Evolutionary conservation across 441 rosid species (phyloP).

Genomic region (Populus tomentosa): DNA sequence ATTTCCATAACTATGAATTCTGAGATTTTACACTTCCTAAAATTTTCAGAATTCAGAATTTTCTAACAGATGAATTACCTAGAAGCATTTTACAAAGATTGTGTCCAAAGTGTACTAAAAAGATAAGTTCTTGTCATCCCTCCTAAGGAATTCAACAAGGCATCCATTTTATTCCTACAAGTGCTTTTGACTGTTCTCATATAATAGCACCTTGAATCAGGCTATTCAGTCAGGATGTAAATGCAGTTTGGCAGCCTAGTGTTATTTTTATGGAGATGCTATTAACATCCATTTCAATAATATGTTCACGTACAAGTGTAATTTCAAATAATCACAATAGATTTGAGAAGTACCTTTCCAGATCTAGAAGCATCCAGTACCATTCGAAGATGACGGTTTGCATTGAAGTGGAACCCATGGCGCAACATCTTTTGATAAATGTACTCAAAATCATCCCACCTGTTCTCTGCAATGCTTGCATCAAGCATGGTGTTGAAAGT

Average conservation of each 20-base stretch:
- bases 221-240: background rate
- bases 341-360: too few species aligned
- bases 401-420: constrained; percentile 67
- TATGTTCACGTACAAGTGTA: background rate
- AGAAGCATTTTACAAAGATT: too few species aligned
- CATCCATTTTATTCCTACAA: background rate
- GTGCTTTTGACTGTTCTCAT: too few species aligned
- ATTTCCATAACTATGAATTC: background rate
- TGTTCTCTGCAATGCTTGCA: constrained; percentile 47
- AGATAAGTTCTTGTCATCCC: too few species aligned
- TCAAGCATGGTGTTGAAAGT: constrained; percentile 83
- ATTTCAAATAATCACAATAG: background rate
- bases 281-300: background rate
- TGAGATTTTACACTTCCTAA: background rate
- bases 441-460: constrained; percentile 73
- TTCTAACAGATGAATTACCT: too few species aligned
- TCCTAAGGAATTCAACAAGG: background rate
- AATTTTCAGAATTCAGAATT: constrained; percentile 18
- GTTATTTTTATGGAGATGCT: too few species aligned
- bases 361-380: constrained; percentile 24
- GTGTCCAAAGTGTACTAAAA: too few species aligned
- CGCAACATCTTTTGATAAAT: constrained; percentile 60
- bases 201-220: background rate
- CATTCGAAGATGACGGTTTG: constrained; percentile 79
- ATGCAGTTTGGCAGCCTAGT: too few species aligned